Base-by-base conservation (phyloP, 1,284 basidiomycete genomes). In the Cryptococcus hybrid region DNA sequence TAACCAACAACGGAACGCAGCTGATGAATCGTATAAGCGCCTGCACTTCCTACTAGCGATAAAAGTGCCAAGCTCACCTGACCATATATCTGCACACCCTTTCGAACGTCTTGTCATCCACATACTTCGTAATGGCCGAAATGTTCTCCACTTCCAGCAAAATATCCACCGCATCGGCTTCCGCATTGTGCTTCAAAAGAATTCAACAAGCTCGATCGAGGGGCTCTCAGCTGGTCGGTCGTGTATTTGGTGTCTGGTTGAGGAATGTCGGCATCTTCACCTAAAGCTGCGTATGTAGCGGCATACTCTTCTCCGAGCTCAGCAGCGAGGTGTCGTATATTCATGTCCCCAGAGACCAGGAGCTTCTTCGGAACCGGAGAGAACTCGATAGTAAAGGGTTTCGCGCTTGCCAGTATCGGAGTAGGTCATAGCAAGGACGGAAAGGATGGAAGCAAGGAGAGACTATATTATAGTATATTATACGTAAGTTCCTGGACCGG, bases 401-500 rank as follows among this genome's bases (percentile, higher is more conserved):
- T 96, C 96, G 54, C 94, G 92, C 86, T 84, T 92, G 81, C 83
- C 83, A 13, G 92, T 96, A 79, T 99, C 95, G 5, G 94, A 97
- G 77, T 99, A 99, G 15, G 96, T 99, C 96, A 99, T 99, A n/a
- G 95, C 96, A 51, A 99, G 87, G 3, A 99, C 96, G 34, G 95
- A 98, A 37, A 99, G 84, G 61, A 99, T 97, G 66, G 98, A 95
- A n/a, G 94, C 93, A 70, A 99, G 94, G 38, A 97, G 85, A 64
- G 89, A 88, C 89, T 95, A 38, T 12, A 13, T 56, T n/a, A 50
- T 45, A 37, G 34, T 95, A 38, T 12, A 13, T 56, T n/a, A 50
- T 45, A 37, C 38, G 13, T 9, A 45, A 7, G 5, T 15, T 24
- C 12, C 15, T 2, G 11, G n/a, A 30, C 3, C 5, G 47, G 7